phyloP scores from a whole-genome alignment of 441 rosid species.

The Pelargonium cotyledonis region DNA sequence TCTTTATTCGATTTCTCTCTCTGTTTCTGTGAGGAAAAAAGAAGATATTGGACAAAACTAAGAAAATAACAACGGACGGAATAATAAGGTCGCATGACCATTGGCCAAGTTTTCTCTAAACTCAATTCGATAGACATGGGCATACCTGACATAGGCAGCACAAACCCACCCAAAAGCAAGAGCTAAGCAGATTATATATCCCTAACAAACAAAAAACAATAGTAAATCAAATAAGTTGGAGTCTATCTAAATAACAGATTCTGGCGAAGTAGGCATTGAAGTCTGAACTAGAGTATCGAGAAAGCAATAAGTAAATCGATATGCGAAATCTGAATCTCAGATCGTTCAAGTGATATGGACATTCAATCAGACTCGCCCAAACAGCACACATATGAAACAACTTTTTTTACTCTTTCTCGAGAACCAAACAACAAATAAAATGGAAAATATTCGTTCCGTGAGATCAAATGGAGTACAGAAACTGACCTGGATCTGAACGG shows the following conservation, averaged over 20 bases:
- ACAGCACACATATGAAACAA: not conserved
- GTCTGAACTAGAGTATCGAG: too few species aligned
- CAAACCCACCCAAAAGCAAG: constrained; percentile 90
- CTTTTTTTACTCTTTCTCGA: not conserved
- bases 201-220: constrained; percentile 35
- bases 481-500: constrained; percentile 88
- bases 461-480: not conserved
- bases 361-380: not conserved
- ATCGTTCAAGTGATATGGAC: not conserved
- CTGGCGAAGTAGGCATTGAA: too few species aligned
- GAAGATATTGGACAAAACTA: constrained; percentile 2
- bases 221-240: not conserved
- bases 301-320: not conserved
- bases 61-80: not conserved
- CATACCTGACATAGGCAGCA: constrained; percentile 96
- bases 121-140: not conserved
- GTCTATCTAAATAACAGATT: too few species aligned
- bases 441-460: not conserved
- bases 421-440: not conserved
- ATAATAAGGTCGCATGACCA: not conserved
- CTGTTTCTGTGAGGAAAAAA: constrained; percentile 44
- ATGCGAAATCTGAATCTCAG: not conserved
- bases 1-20: constrained; percentile 66
- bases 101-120: not conserved
- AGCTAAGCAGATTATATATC: constrained; percentile 69